phyloP scores from a whole-genome alignment of 2,329 filamentous ascomycete genomes.

The Aspergillus awamori region DNA sequence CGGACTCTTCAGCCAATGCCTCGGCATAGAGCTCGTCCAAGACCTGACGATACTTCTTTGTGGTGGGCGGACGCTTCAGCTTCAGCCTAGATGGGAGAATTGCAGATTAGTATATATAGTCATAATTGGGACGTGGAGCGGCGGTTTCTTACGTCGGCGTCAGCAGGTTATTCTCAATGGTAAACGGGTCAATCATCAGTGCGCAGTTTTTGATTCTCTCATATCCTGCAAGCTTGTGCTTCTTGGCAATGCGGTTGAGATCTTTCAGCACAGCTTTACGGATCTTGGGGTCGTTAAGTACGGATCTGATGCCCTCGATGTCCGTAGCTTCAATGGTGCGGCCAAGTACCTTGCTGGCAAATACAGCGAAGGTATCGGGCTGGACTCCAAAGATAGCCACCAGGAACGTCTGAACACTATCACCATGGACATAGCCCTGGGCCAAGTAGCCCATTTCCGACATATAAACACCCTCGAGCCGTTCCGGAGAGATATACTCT shows the following conservation, averaged over 20 bases:
- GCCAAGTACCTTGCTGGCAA: conserved; percentile 75
- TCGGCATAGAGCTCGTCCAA: conserved; percentile 66
- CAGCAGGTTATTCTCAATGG: conserved; percentile 83
- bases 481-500: conserved; percentile 96
- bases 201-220: conserved; percentile 77
- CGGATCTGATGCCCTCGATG: conserved; percentile 66
- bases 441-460: conserved; percentile 77
- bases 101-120: conserved; percentile 22
- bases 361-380: conserved; percentile 78
- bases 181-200: conserved; percentile 85
- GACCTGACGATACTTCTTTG: conserved; percentile 61
- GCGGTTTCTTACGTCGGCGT: conserved; percentile 49
- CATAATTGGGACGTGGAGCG: neutral
- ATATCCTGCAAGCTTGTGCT: conserved; percentile 88
- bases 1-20: conserved; percentile 44
- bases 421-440: conserved; percentile 88
- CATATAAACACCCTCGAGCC: conserved; percentile 92
- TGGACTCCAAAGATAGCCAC: conserved; percentile 89
- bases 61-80: conserved; percentile 69
- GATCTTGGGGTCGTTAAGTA: conserved; percentile 70
- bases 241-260: conserved; percentile 75
- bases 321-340: conserved; percentile 66
- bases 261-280: conserved; percentile 75
- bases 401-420: conserved; percentile 76
- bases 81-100: conserved; percentile 58